phyloP scores from a whole-genome alignment of 495 filamentous ascomycete species.

The Neurospora intermedia region DNA sequence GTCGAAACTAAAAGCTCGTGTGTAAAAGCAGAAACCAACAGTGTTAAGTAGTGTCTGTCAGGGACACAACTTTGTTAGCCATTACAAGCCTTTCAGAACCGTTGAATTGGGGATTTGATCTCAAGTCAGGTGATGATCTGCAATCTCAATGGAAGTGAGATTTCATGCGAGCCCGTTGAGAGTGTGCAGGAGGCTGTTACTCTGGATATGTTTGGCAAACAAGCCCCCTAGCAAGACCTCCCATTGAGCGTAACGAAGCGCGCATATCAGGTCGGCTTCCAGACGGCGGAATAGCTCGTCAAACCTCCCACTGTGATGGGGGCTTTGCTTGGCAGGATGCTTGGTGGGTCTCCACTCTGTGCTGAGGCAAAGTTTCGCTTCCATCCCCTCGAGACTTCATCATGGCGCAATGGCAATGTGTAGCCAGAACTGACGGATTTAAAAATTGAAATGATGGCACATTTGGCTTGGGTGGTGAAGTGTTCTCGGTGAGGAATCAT shows the following conservation, averaged over 20 bases:
- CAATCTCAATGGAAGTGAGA: neutral
- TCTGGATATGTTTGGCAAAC: neutral
- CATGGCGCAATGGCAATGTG: neutral
- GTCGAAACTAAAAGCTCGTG: neutral
- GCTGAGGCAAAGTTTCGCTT: neutral
- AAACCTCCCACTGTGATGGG: neutral
- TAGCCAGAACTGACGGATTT: neutral
- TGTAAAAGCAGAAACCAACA: neutral
- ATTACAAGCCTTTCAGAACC: neutral
- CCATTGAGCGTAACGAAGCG: neutral
- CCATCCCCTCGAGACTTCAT: neutral
- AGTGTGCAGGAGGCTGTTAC: neutral
- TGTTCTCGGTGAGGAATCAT: too few species aligned
- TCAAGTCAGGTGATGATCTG: neutral
- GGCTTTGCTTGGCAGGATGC: neutral
- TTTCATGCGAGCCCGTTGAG: neutral
- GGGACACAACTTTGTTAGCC: neutral
- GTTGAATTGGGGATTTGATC: neutral
- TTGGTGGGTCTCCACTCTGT: neutral
- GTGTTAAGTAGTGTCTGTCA: neutral
- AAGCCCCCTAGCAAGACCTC: neutral
- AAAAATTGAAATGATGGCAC: neutral
- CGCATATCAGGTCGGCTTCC: neutral
- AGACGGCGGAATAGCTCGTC: neutral
- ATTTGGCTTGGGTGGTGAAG: neutral